Percentiles rank a stretch among this genome's conserved stretches.
Evolutionary conservation across 352 stramenopile species (phyloP).

Genomic region (Plasmopara muralis): DNA sequence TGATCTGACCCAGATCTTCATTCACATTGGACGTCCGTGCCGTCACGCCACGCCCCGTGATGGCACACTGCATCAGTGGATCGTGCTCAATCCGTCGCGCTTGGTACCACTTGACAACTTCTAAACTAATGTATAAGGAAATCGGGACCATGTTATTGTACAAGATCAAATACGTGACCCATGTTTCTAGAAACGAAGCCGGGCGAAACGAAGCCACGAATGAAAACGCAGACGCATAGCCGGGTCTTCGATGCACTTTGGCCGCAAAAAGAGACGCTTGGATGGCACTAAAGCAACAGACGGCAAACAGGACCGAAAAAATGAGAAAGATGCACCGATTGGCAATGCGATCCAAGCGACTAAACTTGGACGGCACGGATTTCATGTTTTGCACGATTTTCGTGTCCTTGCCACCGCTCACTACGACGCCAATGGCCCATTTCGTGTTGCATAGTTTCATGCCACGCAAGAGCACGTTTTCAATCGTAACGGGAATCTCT

Average conservation of each 20-base stretch:
- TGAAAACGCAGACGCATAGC: constrained; percentile 17
- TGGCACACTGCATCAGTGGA: constrained; percentile 45
- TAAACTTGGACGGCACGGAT: constrained; percentile 82
- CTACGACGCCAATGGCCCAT: constrained; percentile 71
- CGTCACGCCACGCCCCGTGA: constrained; percentile 60
- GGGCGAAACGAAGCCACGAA: constrained; percentile 31
- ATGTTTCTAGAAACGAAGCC: constrained; percentile 46
- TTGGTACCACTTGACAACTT: constrained; percentile 95
- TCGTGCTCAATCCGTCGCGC: constrained; percentile 89
- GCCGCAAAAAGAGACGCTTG: constrained; percentile 42
- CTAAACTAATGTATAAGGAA: constrained; percentile 96
- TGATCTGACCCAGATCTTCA: constrained; percentile 95
- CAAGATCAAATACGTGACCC: constrained; percentile 78
- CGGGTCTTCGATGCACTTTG: constrained; percentile 24
- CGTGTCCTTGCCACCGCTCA: constrained; percentile 70
- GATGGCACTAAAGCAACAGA: constrained; percentile 63
- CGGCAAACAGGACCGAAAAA: constrained; percentile 64
- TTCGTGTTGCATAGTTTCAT: constrained; percentile 85
- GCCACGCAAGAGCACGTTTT: constrained; percentile 72
- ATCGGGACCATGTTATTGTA: constrained; percentile 94
- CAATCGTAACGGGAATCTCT: constrained; percentile 68
- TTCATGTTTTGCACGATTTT: constrained; percentile 86
- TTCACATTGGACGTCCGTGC: constrained; percentile 92
- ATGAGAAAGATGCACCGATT: constrained; percentile 84
- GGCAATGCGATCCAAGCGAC: constrained; percentile 61